Conservation (phyloP, 805 yeast species). For the Candida lessepsii region DNA sequence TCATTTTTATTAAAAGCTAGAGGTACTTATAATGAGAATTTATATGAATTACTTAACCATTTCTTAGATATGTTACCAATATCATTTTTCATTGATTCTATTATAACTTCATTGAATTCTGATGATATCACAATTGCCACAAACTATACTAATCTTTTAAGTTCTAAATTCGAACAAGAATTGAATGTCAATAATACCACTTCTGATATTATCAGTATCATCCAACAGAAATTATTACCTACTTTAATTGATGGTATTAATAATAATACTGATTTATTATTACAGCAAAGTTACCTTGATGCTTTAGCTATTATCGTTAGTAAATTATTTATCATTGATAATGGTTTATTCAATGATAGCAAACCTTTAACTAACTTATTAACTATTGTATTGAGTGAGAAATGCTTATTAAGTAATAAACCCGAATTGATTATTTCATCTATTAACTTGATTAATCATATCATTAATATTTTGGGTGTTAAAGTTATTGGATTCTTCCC, state of each 20-base stretch:
- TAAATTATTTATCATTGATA: constrained; percentile 52
- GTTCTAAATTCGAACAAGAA: constrained; percentile 69
- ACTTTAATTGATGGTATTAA: constrained; percentile 43
- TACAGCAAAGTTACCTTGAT: constrained; percentile 70
- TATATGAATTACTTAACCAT: constrained; percentile 51
- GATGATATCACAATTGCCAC: constrained; percentile 50
- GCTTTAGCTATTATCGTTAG: constrained; percentile 60
- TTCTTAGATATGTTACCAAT: constrained; percentile 74
- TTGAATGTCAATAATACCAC: constrained; percentile 41
- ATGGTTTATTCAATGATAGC: constrained; percentile 28
- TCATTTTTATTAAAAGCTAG: constrained; percentile 37
- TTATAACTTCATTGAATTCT: constrained; percentile 39
- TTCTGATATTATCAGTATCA: constrained; percentile 47
- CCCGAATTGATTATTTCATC: constrained; percentile 74
- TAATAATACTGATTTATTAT: constrained; percentile 40
- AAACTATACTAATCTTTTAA: constrained; percentile 61
- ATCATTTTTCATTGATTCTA: constrained; percentile 63
- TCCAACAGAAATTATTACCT: constrained; percentile 52
- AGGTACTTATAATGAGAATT: constrained; percentile 24
- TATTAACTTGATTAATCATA: constrained; percentile 64
- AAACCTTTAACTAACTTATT: constrained; percentile 50
- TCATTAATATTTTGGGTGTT: constrained; percentile 77
- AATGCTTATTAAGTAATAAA: constrained; percentile 53
- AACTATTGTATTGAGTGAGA: constrained; percentile 43
- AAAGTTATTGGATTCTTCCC: constrained; percentile 83